phyloP scores from a whole-genome alignment of 2,329 filamentous ascomycete species.

The Podosphaera leucotricha region DNA sequence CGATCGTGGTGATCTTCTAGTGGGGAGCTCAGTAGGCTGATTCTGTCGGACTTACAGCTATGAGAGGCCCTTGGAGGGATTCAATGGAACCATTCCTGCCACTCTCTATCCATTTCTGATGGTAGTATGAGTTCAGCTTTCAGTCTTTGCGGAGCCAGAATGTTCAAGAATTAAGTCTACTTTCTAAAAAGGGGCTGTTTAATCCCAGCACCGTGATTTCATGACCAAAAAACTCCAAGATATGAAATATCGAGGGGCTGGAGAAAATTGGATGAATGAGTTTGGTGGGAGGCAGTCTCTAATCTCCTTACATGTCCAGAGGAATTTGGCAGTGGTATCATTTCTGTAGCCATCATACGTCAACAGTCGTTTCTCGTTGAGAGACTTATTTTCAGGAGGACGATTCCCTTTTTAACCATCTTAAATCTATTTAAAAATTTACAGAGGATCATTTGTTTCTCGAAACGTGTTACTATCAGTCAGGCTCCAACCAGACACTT shows the following conservation, averaged over 20 bases:
- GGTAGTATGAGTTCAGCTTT: background rate
- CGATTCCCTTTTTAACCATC: background rate
- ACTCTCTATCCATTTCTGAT: background rate
- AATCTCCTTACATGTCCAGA: background rate
- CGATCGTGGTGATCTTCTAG: too few species aligned
- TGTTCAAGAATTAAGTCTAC: background rate
- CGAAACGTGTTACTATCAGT: too few species aligned
- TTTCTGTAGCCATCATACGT: background rate
- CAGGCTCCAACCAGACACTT: too few species aligned
- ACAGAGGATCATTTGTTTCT: background rate
- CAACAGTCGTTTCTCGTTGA: background rate
- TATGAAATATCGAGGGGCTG: constrained; percentile 11
- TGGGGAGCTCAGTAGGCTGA: background rate
- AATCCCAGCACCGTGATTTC: constrained; percentile 9
- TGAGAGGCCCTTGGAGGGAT: background rate
- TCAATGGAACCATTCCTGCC: background rate
- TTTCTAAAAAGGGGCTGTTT: background rate
- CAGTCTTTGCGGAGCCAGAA: background rate
- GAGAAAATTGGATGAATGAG: constrained; percentile 10
- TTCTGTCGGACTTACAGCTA: background rate
- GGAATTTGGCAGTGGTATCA: background rate
- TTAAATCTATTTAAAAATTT: background rate
- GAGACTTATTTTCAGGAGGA: background rate
- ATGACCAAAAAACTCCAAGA: constrained; percentile 9
- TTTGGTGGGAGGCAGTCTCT: constrained; percentile 3